Evolutionary conservation across 2,329 filamentous ascomycete genomes (phyloP).

Genomic region (Hymenoscyphus infarciens): DNA sequence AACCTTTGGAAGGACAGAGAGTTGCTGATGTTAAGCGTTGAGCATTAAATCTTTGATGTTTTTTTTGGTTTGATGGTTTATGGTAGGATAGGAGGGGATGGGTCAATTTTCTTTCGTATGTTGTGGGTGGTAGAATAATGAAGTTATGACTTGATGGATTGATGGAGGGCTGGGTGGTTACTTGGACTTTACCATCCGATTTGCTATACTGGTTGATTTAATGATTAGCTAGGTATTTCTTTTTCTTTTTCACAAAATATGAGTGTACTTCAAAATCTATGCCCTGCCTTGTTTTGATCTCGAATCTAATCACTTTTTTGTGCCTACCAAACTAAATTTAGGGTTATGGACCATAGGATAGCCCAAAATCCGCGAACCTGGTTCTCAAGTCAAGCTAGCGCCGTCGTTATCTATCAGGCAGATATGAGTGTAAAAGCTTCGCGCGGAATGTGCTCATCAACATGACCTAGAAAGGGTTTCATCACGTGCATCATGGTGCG

Average conservation of each 20-base stretch:
- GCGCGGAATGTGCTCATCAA: no score
- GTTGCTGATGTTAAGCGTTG: conserved; percentile 5
- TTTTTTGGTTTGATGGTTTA: background rate
- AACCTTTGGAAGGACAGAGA: background rate
- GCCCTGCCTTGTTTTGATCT: no score
- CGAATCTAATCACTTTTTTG: no score
- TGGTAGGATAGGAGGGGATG: background rate
- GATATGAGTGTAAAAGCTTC: no score
- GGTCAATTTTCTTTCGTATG: background rate
- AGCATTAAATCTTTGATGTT: background rate
- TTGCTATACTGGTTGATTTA: background rate
- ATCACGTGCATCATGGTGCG: no score
- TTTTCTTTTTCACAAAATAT: background rate
- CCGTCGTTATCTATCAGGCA: no score
- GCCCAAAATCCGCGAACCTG: no score
- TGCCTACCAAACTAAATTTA: no score
- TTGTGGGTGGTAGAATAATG: background rate
- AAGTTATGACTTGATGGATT: background rate
- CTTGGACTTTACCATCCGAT: background rate
- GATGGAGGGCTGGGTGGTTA: background rate
- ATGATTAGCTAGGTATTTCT: background rate
- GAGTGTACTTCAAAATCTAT: no score
- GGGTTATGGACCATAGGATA: no score
- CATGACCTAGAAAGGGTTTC: no score
- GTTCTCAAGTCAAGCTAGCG: no score